Evolutionary conservation across 228 moss, liverwort and hornwort genomes (phyloP).

Genomic region (Sphagnum magellanicum): DNA sequence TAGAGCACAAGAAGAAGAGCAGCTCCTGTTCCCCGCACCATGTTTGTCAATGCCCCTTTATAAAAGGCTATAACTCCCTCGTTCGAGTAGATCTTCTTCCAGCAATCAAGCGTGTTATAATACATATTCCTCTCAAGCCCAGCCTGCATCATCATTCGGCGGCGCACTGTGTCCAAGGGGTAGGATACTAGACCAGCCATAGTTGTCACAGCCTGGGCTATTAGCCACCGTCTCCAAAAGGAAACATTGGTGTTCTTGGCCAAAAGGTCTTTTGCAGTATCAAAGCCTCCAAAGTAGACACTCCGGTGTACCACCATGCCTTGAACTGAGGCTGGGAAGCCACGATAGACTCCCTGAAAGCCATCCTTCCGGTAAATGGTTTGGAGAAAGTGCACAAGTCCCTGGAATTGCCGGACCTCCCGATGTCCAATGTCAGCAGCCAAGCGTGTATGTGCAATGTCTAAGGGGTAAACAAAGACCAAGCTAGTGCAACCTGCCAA

Average conservation of each 20-base stretch:
- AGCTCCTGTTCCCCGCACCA: constrained; percentile 93
- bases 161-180: constrained; percentile 81
- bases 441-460: constrained; percentile 89
- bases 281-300: constrained; percentile 95
- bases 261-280: constrained; percentile 85
- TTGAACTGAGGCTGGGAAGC: constrained; percentile 88
- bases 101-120: constrained; percentile 73
- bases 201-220: constrained; percentile 82
- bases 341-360: constrained; percentile 81
- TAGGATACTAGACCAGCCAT: constrained; percentile 86
- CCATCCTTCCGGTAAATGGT: constrained; percentile 87
- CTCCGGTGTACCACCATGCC: constrained; percentile 96
- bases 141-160: constrained; percentile 99
- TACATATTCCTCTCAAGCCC: constrained; percentile 83
- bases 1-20: constrained; percentile 90
- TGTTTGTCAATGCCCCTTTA: constrained; percentile 84
- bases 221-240: constrained; percentile 83
- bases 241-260: constrained; percentile 50
- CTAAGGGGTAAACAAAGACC: constrained; percentile 82
- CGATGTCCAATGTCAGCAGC: constrained; percentile 84
- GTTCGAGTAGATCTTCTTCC: constrained; percentile 71
- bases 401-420: constrained; percentile 78
- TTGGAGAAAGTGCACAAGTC: constrained; percentile 58
- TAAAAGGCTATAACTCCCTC: constrained; percentile 78
- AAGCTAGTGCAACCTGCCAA: constrained; percentile 87